Conservation (phyloP, 306 rosid species). For the Vicia villosa region DNA sequence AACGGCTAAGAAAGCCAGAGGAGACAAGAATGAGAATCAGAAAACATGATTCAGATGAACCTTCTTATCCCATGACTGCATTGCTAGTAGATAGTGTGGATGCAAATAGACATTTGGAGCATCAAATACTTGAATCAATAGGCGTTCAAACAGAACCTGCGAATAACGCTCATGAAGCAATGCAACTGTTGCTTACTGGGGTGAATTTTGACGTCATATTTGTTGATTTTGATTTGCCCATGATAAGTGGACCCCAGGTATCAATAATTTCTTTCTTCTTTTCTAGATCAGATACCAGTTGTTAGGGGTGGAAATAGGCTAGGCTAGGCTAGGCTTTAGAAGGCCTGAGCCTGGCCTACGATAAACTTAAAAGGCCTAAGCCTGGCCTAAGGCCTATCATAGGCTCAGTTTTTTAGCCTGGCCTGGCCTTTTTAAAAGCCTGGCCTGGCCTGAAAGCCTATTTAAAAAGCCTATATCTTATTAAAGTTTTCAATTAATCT, state of each 20-base stretch:
- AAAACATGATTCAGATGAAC: background rate
- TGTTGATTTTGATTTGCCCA: constrained; percentile 23
- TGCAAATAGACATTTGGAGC: background rate
- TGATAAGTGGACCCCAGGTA: constrained; percentile 1
- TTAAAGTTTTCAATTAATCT: too few species aligned
- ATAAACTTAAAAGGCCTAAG: too few species aligned
- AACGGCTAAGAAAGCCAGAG: background rate
- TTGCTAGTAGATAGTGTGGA: constrained; percentile 3
- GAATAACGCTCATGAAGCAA: background rate
- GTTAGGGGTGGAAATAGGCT: too few species aligned
- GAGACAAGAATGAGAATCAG: background rate
- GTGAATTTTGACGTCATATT: background rate
- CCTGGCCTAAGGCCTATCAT: too few species aligned
- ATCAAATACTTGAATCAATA: background rate
- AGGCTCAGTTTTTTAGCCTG: too few species aligned
- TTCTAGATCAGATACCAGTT: background rate
- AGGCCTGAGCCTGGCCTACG: too few species aligned
- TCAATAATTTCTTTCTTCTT: background rate
- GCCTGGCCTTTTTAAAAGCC: too few species aligned
- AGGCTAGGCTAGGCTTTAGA: too few species aligned
- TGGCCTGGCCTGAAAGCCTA: too few species aligned
- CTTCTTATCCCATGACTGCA: background rate
- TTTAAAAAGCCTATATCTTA: too few species aligned
- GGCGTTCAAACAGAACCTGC: background rate
- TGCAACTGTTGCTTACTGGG: background rate